A percentile compares a stretch with the other conserved stretches of the same genome.
Conservation (phyloP, 495 filamentous ascomycete species). For the Penicillium canariense region DNA sequence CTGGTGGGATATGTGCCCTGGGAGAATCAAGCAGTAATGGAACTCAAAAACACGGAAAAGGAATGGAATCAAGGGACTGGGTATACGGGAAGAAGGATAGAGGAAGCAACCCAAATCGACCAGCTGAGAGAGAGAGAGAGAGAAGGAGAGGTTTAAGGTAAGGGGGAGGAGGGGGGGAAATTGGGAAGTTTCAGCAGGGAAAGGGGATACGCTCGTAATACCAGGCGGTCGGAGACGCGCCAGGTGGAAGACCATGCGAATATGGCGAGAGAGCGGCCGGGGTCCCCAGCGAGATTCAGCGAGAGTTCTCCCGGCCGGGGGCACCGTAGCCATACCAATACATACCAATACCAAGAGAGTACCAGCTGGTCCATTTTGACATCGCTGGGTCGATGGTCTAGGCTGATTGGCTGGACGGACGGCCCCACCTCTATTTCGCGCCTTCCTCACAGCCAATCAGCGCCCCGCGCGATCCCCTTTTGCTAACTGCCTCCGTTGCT, state of each 20-base stretch:
- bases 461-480: not conserved
- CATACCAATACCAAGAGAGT: not conserved
- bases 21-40: not conserved
- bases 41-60: constrained; percentile 6
- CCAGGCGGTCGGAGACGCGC: constrained; percentile 1
- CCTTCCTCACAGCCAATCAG: not conserved
- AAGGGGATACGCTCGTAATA: constrained; percentile 21
- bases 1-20: not conserved
- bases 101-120: constrained; percentile 14
- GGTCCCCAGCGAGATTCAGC: not conserved
- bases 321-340: no score
- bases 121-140: constrained; percentile 23
- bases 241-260: not conserved
- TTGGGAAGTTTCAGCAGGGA: constrained; percentile 33
- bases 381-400: not conserved
- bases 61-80: constrained; percentile 10
- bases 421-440: not conserved
- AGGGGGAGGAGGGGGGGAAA: constrained; percentile 28
- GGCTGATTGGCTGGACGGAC: not conserved
- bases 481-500: not conserved
- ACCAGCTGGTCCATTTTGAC: constrained; percentile 1
- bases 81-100: constrained; percentile 16
- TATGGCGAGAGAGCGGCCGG: not conserved
- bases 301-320: no score
- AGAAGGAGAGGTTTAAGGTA: constrained; percentile 22